phyloP scores from a whole-genome alignment of 768 basidiomycete species.

The Mycena rosella region DNA sequence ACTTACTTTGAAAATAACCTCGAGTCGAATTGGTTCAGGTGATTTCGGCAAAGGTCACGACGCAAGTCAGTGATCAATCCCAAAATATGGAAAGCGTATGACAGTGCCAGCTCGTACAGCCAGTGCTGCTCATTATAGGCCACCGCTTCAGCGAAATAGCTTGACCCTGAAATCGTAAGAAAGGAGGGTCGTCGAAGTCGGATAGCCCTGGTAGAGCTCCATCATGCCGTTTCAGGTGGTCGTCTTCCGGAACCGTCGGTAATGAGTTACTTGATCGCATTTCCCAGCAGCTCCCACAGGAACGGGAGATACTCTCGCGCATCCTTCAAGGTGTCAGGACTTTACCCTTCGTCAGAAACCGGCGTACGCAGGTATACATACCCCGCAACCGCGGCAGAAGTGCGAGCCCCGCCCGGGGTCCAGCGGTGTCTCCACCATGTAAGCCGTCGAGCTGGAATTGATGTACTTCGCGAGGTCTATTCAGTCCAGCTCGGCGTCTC shows the following conservation, averaged over 20 bases:
- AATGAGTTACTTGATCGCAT: no score
- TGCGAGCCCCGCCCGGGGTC: conserved; percentile 86
- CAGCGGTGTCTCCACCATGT: conserved; percentile 92
- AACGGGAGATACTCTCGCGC: conserved; percentile 98
- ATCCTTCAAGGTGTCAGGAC: conserved; percentile 70
- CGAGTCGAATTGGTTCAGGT: no score
- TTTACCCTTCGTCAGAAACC: conserved; percentile 45
- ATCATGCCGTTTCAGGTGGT: conserved; percentile 83
- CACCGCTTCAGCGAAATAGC: conserved; percentile 83
- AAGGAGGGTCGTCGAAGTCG: conserved; percentile 2
- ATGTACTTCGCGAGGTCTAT: conserved; percentile 84
- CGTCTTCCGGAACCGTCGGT: conserved; percentile 92
- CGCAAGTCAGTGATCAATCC: no score
- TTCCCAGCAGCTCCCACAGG: conserved; percentile 90
- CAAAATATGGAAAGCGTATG: no score
- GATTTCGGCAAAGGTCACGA: no score
- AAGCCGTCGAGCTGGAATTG: conserved; percentile 92
- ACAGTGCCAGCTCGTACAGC: conserved; percentile 80
- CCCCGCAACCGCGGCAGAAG: conserved; percentile 85
- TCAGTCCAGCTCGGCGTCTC: conserved; percentile 81
- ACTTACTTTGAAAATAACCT: no score
- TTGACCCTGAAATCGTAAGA: conserved; percentile 59
- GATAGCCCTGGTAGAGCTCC: conserved; percentile 70
- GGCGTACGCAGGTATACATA: conserved; percentile 47
- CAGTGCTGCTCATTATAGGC: conserved; percentile 83